phyloP scores from a whole-genome alignment of 768 basidiomycete species.

The Holtermanniella nyarrowii region DNA sequence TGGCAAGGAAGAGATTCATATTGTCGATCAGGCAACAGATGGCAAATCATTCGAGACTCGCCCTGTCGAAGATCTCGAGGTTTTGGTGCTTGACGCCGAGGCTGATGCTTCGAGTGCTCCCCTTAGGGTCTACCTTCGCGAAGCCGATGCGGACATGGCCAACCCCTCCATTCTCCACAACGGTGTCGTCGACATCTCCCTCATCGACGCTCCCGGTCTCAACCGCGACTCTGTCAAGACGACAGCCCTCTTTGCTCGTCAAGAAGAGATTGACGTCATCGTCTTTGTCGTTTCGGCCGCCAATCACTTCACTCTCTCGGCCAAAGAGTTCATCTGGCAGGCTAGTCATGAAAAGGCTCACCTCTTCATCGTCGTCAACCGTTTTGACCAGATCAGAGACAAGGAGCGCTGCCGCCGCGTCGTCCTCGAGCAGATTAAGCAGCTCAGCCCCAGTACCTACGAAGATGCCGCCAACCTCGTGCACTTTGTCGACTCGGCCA shows the following conservation, averaged over 20 bases:
- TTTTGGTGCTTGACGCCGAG: conserved; percentile 56
- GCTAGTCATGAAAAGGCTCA: conserved; percentile 96
- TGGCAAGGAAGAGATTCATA: conserved; percentile 39
- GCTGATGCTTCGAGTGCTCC: conserved; percentile 47
- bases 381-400: conserved; percentile 88
- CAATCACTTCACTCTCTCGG: conserved; percentile 95
- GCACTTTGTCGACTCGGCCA: conserved; percentile 91
- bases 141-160: conserved; percentile 52
- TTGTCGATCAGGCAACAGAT: conserved; percentile 54
- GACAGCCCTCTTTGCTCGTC: conserved; percentile 86
- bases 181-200: conserved; percentile 91
- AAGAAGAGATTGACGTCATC: conserved; percentile 96
- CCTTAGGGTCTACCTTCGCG: conserved; percentile 80
- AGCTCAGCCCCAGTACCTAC: conserved; percentile 82
- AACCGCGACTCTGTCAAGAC: conserved; percentile 93
- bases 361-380: conserved; percentile 97
- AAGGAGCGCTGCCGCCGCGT: conserved; percentile 81
- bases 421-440: conserved; percentile 86
- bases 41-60: conserved; percentile 65
- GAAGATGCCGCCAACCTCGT: conserved; percentile 87
- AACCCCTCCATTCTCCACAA: conserved; percentile 83
- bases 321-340: conserved; percentile 83
- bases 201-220: conserved; percentile 95
- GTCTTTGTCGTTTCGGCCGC: conserved; percentile 97
- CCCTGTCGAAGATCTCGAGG: conserved; percentile 54